phyloP scores from a whole-genome alignment of 2,329 filamentous ascomycete species.

The Calonectria fujianensis region DNA sequence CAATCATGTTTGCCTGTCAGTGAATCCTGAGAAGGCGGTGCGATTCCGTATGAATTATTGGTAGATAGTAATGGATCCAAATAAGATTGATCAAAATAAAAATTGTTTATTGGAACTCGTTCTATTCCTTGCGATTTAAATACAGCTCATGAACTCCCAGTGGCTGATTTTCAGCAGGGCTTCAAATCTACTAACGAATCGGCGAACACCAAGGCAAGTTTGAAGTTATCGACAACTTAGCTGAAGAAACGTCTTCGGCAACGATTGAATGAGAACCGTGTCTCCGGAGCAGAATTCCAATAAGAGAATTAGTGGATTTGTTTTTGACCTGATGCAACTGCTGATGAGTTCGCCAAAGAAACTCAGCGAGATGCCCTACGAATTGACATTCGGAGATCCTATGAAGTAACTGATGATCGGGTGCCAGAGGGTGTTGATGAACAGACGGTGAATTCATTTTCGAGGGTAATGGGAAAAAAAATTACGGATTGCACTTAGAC shows the following conservation, averaged over 20 bases:
- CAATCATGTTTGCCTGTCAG: background rate
- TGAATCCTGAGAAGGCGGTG: background rate
- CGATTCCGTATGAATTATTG: background rate
- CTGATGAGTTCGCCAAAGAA: background rate
- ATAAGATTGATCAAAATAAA: too few species aligned
- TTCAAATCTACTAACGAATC: too few species aligned
- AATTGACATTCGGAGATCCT: background rate
- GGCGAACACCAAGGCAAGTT: too few species aligned
- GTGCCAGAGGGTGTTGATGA: background rate
- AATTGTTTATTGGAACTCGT: too few species aligned
- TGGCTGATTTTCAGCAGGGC: too few species aligned
- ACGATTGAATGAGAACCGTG: background rate
- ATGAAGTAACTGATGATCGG: background rate
- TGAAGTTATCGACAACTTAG: background rate
- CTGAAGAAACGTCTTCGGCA: background rate
- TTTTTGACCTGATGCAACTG: background rate
- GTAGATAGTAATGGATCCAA: background rate
- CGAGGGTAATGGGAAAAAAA: background rate
- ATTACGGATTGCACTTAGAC: background rate
- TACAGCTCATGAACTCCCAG: too few species aligned
- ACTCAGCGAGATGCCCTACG: background rate
- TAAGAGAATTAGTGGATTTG: background rate
- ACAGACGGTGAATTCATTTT: background rate
- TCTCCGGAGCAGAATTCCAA: background rate
- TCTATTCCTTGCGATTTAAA: too few species aligned